phyloP scores from a whole-genome alignment of 352 stramenopile species.

The Phytopythium oedochilum region DNA sequence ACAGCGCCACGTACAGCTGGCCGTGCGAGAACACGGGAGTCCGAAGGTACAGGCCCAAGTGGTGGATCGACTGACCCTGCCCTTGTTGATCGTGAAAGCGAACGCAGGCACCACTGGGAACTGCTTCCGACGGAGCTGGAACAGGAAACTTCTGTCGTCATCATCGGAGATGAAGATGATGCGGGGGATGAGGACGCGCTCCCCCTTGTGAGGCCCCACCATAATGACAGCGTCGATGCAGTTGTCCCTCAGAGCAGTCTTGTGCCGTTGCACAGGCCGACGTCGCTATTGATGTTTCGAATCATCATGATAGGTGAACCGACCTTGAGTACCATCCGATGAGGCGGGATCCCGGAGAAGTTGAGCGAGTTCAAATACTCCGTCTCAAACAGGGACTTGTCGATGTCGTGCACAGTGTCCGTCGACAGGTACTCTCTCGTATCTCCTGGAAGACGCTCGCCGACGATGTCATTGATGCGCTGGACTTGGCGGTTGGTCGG shows the following conservation, averaged over 20 bases:
- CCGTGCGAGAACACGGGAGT: constrained; percentile 11
- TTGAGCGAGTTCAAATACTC: not conserved
- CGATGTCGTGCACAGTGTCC: not conserved
- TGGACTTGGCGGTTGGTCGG: not conserved
- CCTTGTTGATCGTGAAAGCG: constrained; percentile 15
- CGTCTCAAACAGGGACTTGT: not conserved
- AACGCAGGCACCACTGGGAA: constrained; percentile 11
- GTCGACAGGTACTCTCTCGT: not conserved
- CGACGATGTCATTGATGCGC: not conserved
- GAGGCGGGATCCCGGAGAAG: not conserved
- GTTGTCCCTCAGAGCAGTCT: constrained; percentile 2
- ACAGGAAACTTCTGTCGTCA: constrained; percentile 11
- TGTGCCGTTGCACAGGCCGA: constrained; percentile 8
- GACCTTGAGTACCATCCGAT: not conserved
- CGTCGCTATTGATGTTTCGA: constrained; percentile 9
- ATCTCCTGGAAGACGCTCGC: not conserved
- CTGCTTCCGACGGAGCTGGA: constrained; percentile 12
- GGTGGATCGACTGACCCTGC: constrained; percentile 12
- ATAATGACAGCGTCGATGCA: constrained; percentile 16
- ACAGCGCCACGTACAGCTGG: constrained; percentile 20
- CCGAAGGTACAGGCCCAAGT: constrained; percentile 12
- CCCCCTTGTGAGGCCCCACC: constrained; percentile 1
- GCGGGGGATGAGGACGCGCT: constrained; percentile 9
- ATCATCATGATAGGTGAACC: constrained; percentile 10
- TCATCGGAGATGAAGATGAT: constrained; percentile 18